Percentiles rank a stretch among this genome's conserved stretches.
These are phyloP conservation scores for Alternaria panax DNA, from an alignment of 2,329 filamentous ascomycete species.

Conservation along the genomic window DNA sequence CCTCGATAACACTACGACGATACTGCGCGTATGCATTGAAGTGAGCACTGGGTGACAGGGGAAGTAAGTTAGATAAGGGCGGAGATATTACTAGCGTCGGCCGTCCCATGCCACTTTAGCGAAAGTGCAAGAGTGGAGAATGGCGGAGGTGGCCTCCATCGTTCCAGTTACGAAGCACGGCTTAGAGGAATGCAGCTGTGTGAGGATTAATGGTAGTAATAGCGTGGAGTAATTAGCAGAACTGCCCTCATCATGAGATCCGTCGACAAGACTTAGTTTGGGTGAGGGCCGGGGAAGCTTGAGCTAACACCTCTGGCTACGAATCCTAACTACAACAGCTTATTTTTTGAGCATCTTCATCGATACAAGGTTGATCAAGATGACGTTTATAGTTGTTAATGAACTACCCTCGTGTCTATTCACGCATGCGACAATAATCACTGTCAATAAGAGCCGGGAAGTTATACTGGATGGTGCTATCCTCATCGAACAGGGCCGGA, in stretches of 20 bases:
- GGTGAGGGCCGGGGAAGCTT: not conserved
- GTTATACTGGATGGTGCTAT: constrained; percentile 59
- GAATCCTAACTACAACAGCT: not conserved
- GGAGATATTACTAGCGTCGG: constrained; percentile 10
- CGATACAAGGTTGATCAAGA: not conserved
- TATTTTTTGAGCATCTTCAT: not conserved
- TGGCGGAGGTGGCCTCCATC: not conserved
- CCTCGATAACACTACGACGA: not conserved
- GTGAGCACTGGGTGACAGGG: not conserved
- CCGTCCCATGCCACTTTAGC: constrained; percentile 11
- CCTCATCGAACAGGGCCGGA: constrained; percentile 50
- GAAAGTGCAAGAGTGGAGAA: not conserved
- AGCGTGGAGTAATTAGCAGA: not conserved
- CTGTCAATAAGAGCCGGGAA: constrained; percentile 55
- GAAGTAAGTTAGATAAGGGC: constrained; percentile 5
- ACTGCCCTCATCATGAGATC: not conserved
- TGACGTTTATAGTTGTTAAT: not conserved
- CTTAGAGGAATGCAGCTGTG: not conserved
- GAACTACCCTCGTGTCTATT: constrained; percentile 46
- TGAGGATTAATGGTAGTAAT: not conserved
- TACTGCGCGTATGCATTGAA: not conserved
- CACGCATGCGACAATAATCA: constrained; percentile 61
- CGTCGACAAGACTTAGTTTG: not conserved
- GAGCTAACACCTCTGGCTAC: not conserved
- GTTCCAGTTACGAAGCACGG: not conserved